Base-by-base conservation (phyloP, 225 moss, liverwort and hornwort species). In the Anthoceros angustus region DNA sequence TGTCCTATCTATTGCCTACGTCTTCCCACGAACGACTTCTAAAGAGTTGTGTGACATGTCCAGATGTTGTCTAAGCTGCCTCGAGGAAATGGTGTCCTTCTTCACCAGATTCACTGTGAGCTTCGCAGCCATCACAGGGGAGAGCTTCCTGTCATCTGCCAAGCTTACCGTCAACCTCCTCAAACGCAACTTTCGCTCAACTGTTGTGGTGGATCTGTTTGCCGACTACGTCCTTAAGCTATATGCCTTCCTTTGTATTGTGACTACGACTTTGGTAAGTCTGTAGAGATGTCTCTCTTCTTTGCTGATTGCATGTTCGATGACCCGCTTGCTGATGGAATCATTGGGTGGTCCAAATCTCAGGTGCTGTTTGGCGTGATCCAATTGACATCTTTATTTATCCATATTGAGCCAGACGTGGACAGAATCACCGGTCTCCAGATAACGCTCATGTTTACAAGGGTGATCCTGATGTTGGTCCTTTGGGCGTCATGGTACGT, bases 81-180 rank as follows among this genome's bases (percentile, higher is more conserved):
- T 55, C n/a, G 55, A 55, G 23, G 55, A n/a, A 11, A 55, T 55
- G 4, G 55, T 55, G 0, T 8, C 55, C 55, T 55, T 55, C 55
- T 55, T 55, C n/a, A 55, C 55, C 14, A 55, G 55, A 55, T 55
- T 55, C 55, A 55, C 55, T 4, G 23, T 23, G 7, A 55, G 55
- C 55, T 55, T 55, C n/a, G 55, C 55, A n/a, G 55, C 55, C 7
- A 55, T 55, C 55, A 55, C 55, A 55, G 55, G 55, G 23, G 55
- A 55, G n/a, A 55, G 55, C 23, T 55, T 55, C 55, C n/a, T 55
- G n/a, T 7, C 18, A 9, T 55, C 55, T 15, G 55, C 55, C 14
- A 55, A 55, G 14, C 55, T 55, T 15, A 55, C 55, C 15, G 18
- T 18, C 23, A 55, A 15, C 55, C 55, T 55, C 6, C 55, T 55